Base-by-base conservation (phyloP, 495 filamentous ascomycete species). In the Tuber melanosporum region DNA sequence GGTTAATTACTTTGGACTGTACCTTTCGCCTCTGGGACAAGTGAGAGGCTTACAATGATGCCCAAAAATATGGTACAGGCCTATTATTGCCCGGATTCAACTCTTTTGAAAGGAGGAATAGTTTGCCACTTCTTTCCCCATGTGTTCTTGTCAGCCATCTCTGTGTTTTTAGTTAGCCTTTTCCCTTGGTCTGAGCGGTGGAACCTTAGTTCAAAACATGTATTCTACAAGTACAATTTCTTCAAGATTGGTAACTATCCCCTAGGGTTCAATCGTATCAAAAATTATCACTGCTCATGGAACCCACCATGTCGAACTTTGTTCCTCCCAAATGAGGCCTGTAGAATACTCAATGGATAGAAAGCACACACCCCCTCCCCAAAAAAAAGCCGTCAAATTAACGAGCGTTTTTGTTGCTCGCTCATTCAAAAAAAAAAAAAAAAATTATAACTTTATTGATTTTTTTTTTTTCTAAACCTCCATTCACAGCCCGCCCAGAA, bases 401-500 rank as follows among this genome's bases (percentile, higher is more conserved):
- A 66, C 5, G 5, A 62, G 32, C 26, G 26, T 15, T 6, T 66
- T 36, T 36, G 57, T 36, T 66, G 57, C 4, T 66, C 32, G 57
- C n/a, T 62, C 1, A 14, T 36, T 7, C 57, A 26, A 41, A 41
- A 41, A 41, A 41, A 41, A 41, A 41, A 41, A 41, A 41, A 41
- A 41, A 41, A 3, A 1, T 41, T 41, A 41, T 36, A 19, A 36
- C 12, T 66, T 57, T 57, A 36, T 36, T 66, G 32, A 15, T 36
- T 36, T 66, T 36, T 32, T 66, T 36, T 32, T 17, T 36, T 36
- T 70, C 20, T 26, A 42, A 79, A 15, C 36, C 52, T 44, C 46
- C 52, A 22, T 45, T 71, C 46, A 72, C 39, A 43, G 42, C 72
- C 77, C 32, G 39, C 39, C 39, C 39, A 43, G 49, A 46, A 77